Evolutionary conservation across 2,329 filamentous ascomycete species (phyloP).

Genomic region (Colletotrichum siamense): DNA sequence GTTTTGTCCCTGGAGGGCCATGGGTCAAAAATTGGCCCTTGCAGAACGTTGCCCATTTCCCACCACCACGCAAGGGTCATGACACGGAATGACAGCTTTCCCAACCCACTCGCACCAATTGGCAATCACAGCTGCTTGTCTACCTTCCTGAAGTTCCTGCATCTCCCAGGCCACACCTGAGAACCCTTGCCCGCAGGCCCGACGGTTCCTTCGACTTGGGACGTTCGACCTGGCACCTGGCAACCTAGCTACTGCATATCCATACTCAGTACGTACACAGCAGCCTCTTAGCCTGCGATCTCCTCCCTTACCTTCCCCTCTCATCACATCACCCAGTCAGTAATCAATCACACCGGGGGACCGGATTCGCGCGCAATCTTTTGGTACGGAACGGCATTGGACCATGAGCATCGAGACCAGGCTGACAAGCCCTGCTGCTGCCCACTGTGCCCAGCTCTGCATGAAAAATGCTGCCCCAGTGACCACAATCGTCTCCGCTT

Average conservation of each 20-base stretch:
- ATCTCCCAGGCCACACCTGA: background rate
- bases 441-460: background rate
- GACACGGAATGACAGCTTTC: slow-evolving; percentile 18
- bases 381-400: background rate
- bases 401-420: background rate
- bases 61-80: slow-evolving; percentile 5
- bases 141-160: background rate
- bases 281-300: background rate
- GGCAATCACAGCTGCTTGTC: background rate
- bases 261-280: no score
- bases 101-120: background rate
- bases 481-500: background rate
- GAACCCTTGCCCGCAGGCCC: background rate
- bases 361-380: background rate
- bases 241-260: background rate
- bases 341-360: background rate
- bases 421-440: background rate
- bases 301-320: background rate
- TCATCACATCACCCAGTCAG: background rate
- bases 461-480: background rate
- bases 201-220: background rate
- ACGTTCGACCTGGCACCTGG: slow-evolving; percentile 1
- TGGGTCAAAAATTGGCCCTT: background rate
- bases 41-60: background rate
- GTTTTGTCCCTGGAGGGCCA: background rate